phyloP scores from a whole-genome alignment of 192 early-diverging fungal species.

The Entomortierella beljakovae region DNA sequence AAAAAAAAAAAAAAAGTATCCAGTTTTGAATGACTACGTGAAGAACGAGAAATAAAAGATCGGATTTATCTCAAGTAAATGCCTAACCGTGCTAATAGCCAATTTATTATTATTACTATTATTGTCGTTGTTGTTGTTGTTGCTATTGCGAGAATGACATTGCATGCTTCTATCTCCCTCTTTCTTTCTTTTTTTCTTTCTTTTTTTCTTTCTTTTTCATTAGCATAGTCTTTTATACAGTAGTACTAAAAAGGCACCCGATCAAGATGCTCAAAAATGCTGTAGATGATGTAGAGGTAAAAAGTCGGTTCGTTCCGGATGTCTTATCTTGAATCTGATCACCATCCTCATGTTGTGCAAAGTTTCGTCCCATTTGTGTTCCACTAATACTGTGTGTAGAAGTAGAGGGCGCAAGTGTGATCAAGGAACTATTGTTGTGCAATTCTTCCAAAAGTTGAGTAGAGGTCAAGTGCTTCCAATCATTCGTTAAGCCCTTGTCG shows the following conservation, averaged over 20 bases:
- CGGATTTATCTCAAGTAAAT: too few relatives aligned
- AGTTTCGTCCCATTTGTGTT: not conserved
- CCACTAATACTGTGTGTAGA: not conserved
- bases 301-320: not conserved
- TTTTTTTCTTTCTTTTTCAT: not conserved
- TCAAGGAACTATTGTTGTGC: not conserved
- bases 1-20: not conserved
- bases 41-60: too few relatives aligned
- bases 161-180: not conserved
- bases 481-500: too few relatives aligned
- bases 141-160: too few relatives aligned
- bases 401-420: not conserved
- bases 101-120: too few relatives aligned
- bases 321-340: not conserved
- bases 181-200: not conserved
- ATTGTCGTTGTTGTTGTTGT: too few relatives aligned
- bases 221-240: not conserved
- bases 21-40: conserved; percentile 1
- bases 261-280: too few relatives aligned
- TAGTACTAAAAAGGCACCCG: not conserved
- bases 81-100: too few relatives aligned
- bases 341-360: not conserved
- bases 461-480: not conserved
- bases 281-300: too few relatives aligned
- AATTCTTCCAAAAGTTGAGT: not conserved